A percentile compares a stretch with the other conserved stretches of the same genome.
These are phyloP conservation scores for Amanita phalloides DNA, from an alignment of 768 basidiomycete species.

Conservation along the genomic window DNA sequence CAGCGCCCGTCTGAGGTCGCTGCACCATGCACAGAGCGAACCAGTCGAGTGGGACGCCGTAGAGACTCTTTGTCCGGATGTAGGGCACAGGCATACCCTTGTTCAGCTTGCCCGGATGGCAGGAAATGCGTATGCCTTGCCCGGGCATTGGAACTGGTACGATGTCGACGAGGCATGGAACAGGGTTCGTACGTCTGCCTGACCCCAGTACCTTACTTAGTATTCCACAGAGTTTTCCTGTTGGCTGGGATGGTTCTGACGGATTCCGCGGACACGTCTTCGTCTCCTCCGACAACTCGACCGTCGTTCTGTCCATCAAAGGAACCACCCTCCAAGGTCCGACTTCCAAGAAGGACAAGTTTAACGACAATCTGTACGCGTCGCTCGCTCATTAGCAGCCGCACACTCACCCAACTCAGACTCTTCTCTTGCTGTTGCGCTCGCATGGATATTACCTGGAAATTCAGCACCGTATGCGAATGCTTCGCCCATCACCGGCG, in stretches of 20 bases:
- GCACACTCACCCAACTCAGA: slow-evolving; percentile 11
- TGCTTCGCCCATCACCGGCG: slow-evolving; percentile 65
- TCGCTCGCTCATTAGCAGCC: background rate
- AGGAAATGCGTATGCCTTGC: slow-evolving; percentile 79
- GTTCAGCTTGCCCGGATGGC: slow-evolving; percentile 80
- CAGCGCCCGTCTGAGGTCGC: slow-evolving; percentile 40
- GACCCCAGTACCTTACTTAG: background rate
- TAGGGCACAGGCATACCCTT: slow-evolving; percentile 71
- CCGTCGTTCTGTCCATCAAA: slow-evolving; percentile 83
- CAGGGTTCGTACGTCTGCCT: slow-evolving; percentile 17
- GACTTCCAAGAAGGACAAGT: slow-evolving; percentile 86
- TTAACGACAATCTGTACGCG: slow-evolving; percentile 70
- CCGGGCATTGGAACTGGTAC: slow-evolving; percentile 70
- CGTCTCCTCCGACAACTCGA: slow-evolving; percentile 64
- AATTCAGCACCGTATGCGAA: slow-evolving; percentile 76
- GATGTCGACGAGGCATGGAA: slow-evolving; percentile 73
- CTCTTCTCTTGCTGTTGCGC: slow-evolving; percentile 93
- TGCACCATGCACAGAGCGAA: slow-evolving; percentile 37
- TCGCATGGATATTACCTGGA: slow-evolving; percentile 79
- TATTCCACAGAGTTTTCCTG: slow-evolving; percentile 55
- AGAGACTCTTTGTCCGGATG: slow-evolving; percentile 63
- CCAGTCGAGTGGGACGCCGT: slow-evolving; percentile 57
- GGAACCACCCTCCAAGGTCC: slow-evolving; percentile 75
- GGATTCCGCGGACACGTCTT: slow-evolving; percentile 92
- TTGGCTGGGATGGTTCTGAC: slow-evolving; percentile 65